These are phyloP conservation scores for Tuctoria greenei DNA, from an alignment of 176 grass and related monocot genomes.

Conservation along the genomic window DNA sequence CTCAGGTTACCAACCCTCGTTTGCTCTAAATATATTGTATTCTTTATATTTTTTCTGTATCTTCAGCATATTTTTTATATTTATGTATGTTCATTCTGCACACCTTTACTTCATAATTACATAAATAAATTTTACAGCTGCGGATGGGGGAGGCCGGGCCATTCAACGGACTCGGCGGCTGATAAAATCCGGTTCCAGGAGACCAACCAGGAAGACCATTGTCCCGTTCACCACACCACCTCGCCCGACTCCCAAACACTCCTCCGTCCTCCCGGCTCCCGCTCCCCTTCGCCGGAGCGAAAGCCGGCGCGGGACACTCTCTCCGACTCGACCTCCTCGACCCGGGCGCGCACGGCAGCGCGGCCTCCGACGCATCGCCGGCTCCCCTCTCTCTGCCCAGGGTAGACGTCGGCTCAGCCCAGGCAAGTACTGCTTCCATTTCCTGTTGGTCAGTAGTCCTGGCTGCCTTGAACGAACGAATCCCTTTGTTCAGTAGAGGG, in stretches of 20 bases:
- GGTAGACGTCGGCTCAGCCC: not conserved
- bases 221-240: not conserved
- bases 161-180: not conserved
- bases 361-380: not conserved
- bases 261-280: too few relatives aligned
- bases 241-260: not conserved
- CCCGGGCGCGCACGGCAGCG: too few relatives aligned
- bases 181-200: not conserved
- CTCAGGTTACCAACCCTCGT: too few relatives aligned
- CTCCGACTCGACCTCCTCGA: too few relatives aligned
- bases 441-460: not conserved
- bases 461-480: not conserved
- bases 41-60: too few relatives aligned
- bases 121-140: too few relatives aligned
- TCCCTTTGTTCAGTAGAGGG: not conserved
- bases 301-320: too few relatives aligned
- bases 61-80: too few relatives aligned
- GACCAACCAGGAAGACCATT: not conserved
- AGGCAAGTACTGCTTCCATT: not conserved
- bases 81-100: too few relatives aligned
- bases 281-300: not conserved
- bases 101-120: too few relatives aligned
- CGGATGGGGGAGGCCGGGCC: not conserved
- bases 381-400: not conserved
- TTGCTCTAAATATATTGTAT: too few relatives aligned